Base-by-base conservation (phyloP, 495 filamentous ascomycete genomes). In the Hypoxylon fuscum region DNA sequence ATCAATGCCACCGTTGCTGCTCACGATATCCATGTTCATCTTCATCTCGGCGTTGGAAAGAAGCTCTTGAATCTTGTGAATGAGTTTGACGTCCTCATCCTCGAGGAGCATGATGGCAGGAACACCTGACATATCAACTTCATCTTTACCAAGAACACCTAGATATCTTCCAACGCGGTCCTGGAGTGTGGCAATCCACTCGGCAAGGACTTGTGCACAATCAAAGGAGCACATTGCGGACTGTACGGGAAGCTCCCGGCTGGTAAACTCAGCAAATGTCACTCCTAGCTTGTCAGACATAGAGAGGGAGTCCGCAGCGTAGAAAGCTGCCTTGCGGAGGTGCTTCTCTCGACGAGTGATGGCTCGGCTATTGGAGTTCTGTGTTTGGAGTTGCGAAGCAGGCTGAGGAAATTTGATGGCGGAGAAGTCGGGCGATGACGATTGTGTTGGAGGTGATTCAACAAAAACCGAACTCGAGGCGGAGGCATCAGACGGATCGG, bases 131-230 rank as follows among this genome's bases (percentile, higher is more conserved):
- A 90, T 79, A 68, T 97, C 91, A 43, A 92, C 83, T 2, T 90
- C 82, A 43, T 96, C 91, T 40, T 86, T 88, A 21, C 95, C 93
- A 14, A 98, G 83, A 6, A 97, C 84, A 2, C 95, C 95, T 6
- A 97, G 75, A 67, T 91, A 96, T 2, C 88, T 85, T 0, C 94
- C 96, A 43, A 97, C 91, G 8, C 95, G 90, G 72, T 97, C 93
- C 73, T 98, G 95, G 8, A 98, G 88, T 0, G 94, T 96, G 11
- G 90, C 90, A 37, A 96, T 85, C 95, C 95, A 98, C 74, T 98
- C 95, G 1, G 95, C 94, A 20, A 98, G 86, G 0, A 98, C 92
- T 68, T 96, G 92, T n/a, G 93, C 90, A 67, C 95, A 98, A 68
- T 98, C 95, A 71, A 97, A 96, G 10, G 89, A 85, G 72, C 93